Evolutionary conservation across 306 rosid species (phyloP).

Genomic region (Rosa rugosa): DNA sequence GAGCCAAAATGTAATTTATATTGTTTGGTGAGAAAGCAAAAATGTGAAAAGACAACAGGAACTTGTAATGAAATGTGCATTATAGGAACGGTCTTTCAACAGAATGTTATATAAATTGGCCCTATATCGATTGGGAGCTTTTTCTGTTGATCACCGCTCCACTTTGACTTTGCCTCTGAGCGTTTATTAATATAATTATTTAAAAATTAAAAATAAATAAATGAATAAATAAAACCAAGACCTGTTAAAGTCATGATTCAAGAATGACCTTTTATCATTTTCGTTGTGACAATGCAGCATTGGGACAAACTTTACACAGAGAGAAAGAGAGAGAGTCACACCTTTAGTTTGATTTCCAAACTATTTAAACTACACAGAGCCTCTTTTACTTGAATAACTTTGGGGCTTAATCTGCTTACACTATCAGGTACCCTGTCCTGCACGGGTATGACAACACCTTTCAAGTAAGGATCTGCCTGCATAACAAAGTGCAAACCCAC

Average conservation of each 20-base stretch:
- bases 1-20: background rate
- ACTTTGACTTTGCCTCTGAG: background rate
- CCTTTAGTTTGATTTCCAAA: slow-evolving; percentile 54
- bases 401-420: slow-evolving; percentile 26
- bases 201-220: background rate
- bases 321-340: slow-evolving; percentile 12
- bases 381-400: slow-evolving; percentile 37
- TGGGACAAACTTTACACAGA: background rate
- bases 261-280: background rate
- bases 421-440: slow-evolving; percentile 28
- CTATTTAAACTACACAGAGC: slow-evolving; percentile 44
- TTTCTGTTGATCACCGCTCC: background rate
- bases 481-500: slow-evolving; percentile 1
- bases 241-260: background rate
- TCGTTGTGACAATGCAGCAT: background rate
- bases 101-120: background rate
- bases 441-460: slow-evolving; percentile 38
- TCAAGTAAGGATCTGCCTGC: slow-evolving; percentile 49
- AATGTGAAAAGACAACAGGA: background rate
- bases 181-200: background rate
- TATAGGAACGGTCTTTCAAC: background rate
- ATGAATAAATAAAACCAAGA: background rate
- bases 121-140: background rate
- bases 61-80: background rate
- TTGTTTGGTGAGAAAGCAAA: background rate